Base-by-base conservation (phyloP, 148 eudicot species). In the Fallopia convolvulus region DNA sequence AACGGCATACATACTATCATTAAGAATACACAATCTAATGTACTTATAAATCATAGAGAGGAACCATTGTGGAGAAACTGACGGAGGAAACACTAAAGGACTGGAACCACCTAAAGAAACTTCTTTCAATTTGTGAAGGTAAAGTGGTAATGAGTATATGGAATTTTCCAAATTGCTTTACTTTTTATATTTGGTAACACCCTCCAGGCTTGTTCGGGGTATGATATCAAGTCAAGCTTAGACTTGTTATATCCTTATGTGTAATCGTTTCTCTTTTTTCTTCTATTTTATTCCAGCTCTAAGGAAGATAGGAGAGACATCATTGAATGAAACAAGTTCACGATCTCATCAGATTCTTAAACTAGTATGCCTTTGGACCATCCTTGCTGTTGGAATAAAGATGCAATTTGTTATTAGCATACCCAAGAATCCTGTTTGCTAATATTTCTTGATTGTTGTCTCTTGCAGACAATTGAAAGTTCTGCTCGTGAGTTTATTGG, bases 341-440 rank as follows among this genome's bases (percentile, higher is more conserved):
- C 84, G 98, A 82, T 93, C 98, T 77, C 98, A 93, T 86, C 98
- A 93, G 81, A 93, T 93, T 76, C 92, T 93, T 21, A 89, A 90
- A 87, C 79, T 93, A 90, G 98, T 93, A 75, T 74, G 77, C 66
- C 53, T 78, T 21, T 30, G 33, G 75, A 68, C 70, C 20, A 41
- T 65, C 65, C 53, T 76, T 33, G 18, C 66, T 36, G 50, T 40
- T 26, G 55, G 17, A 66, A n/a, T 39, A 74, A 36, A 49, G n/a
- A 74, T 75, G 36, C 53, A 44, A 44, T 73, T 41, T 72, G 5
- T 73, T 42, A 26, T 46, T 44, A 48, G 75, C 20, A n/a, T 73
- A 20, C 55, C 44, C 17, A 10, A n/a, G 2, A n/a, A 70, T 7
- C 42, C 11, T 49, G 40, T 47, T 74, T 13, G 36, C 65, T 60